Evolutionary conservation across 805 yeast genomes (phyloP).

Genomic region (Barnettozyma pratensis): DNA sequence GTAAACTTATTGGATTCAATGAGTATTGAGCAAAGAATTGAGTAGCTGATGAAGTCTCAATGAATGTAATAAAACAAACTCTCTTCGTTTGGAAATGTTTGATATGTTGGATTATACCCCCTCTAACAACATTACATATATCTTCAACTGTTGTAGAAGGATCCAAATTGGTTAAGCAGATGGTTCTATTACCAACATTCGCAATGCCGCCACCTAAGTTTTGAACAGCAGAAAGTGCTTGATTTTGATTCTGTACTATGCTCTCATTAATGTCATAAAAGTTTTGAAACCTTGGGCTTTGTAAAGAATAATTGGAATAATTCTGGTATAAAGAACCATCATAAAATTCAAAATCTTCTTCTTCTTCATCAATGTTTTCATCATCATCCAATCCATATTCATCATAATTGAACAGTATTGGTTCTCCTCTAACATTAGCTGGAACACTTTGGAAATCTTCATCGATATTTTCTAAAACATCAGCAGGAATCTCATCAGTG

Average conservation of each 20-base stretch:
- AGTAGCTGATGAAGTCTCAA: slow-evolving; percentile 59
- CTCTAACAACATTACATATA: slow-evolving; percentile 69
- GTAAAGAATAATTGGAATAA: background rate
- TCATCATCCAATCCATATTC: background rate
- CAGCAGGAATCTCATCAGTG: background rate
- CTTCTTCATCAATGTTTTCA: background rate
- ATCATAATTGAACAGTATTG: background rate
- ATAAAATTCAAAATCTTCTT: background rate
- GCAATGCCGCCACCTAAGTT: slow-evolving; percentile 77
- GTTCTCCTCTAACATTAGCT: slow-evolving; percentile 1
- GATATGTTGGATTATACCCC: slow-evolving; percentile 65
- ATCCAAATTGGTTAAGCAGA: slow-evolving; percentile 63
- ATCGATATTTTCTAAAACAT: background rate
- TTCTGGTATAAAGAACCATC: background rate
- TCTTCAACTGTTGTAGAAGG: slow-evolving; percentile 64
- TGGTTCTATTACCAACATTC: slow-evolving; percentile 69
- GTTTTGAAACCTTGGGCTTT: slow-evolving; percentile 1
- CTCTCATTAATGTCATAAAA: slow-evolving; percentile 30
- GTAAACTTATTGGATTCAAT: slow-evolving; percentile 53
- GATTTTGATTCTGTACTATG: slow-evolving; percentile 82
- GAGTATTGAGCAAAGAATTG: slow-evolving; percentile 59
- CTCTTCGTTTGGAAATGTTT: slow-evolving; percentile 46
- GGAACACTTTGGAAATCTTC: slow-evolving; percentile 1
- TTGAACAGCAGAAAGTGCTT: slow-evolving; percentile 88
- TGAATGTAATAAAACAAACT: slow-evolving; percentile 65